Conservation (phyloP, 2,329 filamentous ascomycete species). For the Boeremia lycopersici region DNA sequence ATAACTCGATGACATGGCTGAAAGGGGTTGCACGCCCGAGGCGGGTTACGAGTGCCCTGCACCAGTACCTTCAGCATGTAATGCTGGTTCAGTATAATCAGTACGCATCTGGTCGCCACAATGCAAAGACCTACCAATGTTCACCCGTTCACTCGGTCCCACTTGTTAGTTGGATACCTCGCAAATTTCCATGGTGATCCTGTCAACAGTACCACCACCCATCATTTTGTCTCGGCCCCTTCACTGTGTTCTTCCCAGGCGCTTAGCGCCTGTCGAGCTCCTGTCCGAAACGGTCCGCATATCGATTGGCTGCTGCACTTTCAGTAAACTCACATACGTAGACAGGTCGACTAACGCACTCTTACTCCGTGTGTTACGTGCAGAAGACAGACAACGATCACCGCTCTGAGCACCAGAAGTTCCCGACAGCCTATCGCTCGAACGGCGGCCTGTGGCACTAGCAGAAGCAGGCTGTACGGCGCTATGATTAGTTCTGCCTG, state of each 20-base stretch:
- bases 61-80: too few species aligned
- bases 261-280: conserved; percentile 6
- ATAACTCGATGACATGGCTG: neutral
- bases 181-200: neutral
- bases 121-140: too few species aligned
- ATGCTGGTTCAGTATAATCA: too few species aligned
- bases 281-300: conserved; percentile 2
- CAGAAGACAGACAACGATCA: neutral
- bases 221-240: neutral
- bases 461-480: neutral
- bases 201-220: neutral
- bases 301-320: neutral
- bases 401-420: neutral
- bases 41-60: too few species aligned
- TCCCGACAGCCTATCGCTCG: neutral
- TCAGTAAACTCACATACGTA: neutral
- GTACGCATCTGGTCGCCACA: too few species aligned
- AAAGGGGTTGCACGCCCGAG: too few species aligned
- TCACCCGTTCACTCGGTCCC: too few species aligned
- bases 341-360: neutral
- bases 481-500: neutral
- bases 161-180: too few species aligned
- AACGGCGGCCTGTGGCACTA: neutral
- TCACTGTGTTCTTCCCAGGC: neutral
- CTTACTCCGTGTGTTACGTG: conserved; percentile 10